A percentile compares a stretch with the other conserved stretches of the same genome.
These are phyloP conservation scores for Akanthomyces dipterigenus DNA, from an alignment of 2,329 filamentous ascomycete species.

Conservation along the genomic window DNA sequence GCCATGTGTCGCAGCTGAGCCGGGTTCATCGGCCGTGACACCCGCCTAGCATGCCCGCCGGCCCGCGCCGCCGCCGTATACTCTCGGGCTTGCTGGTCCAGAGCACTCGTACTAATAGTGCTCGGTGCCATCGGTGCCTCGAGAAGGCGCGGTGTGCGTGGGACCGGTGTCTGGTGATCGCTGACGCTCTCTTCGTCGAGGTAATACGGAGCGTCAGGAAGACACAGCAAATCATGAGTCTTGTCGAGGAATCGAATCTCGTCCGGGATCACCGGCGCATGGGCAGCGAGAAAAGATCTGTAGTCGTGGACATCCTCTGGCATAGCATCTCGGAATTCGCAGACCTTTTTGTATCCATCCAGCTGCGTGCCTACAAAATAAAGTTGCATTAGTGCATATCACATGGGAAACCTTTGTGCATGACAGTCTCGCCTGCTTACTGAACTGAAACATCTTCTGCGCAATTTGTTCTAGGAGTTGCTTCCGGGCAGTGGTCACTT, in stretches of 20 bases:
- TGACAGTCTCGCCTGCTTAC: slow-evolving; percentile 33
- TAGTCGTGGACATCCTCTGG: slow-evolving; percentile 30
- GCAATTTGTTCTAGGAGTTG: slow-evolving; percentile 57
- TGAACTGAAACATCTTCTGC: slow-evolving; percentile 61
- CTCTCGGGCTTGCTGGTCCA: background rate
- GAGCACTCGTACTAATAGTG: background rate
- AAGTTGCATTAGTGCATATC: slow-evolving; percentile 31
- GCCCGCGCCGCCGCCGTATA: background rate
- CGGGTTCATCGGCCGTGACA: background rate
- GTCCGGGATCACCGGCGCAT: slow-evolving; percentile 47
- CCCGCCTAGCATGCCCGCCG: background rate
- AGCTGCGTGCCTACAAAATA: slow-evolving; percentile 34
- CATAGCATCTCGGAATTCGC: background rate
- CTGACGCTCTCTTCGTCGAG: background rate
- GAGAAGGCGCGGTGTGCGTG: background rate
- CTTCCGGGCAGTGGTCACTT: slow-evolving; percentile 53
- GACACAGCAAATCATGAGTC: slow-evolving; percentile 46
- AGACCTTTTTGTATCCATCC: background rate
- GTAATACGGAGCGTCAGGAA: slow-evolving; percentile 15
- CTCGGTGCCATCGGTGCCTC: slow-evolving; percentile 1
- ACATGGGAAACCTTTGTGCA: background rate
- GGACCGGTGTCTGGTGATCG: background rate
- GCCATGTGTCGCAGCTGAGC: slow-evolving; percentile 6
- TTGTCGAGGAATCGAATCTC: slow-evolving; percentile 56
- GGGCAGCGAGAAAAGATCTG: slow-evolving; percentile 47